A percentile compares a stretch with the other conserved stretches of the same genome.
phyloP scores from a whole-genome alignment of 1,284 basidiomycete genomes.

The Malassezia japonica region DNA sequence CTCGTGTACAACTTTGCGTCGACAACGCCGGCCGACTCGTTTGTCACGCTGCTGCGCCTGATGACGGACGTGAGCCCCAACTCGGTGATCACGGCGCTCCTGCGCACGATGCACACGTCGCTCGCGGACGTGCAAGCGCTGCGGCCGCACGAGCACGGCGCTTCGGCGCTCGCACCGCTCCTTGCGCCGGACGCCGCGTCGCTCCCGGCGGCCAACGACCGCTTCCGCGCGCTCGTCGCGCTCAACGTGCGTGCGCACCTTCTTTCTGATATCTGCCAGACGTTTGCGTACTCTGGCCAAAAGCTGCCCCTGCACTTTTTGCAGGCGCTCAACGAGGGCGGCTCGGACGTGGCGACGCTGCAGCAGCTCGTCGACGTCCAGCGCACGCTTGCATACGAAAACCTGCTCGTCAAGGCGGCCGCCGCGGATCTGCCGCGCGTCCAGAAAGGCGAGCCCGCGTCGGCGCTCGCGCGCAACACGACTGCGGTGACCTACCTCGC shows the following conservation, averaged over 20 bases:
- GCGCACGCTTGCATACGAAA: constrained; percentile 76
- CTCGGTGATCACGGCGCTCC: constrained; percentile 64
- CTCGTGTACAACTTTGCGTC: constrained; percentile 80
- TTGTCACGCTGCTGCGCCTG: constrained; percentile 76
- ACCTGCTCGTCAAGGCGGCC: constrained; percentile 60
- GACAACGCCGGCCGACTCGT: constrained; percentile 68
- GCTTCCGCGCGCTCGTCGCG: constrained; percentile 68
- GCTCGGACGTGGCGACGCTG: constrained; percentile 26
- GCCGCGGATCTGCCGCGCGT: constrained; percentile 18
- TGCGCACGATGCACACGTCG: constrained; percentile 63
- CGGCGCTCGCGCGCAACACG: constrained; percentile 19
- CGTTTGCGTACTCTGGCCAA: constrained; percentile 64
- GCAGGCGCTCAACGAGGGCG: constrained; percentile 61
- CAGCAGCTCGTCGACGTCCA: constrained; percentile 68
- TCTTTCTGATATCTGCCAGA: constrained; percentile 77
- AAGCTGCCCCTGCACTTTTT: constrained; percentile 67
- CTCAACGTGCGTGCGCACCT: constrained; percentile 71
- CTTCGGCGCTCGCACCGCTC: constrained; percentile 9
- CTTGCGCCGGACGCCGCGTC: constrained; percentile 10
- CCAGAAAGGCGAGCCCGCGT: constrained; percentile 12
- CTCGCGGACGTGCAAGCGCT: constrained; percentile 16
- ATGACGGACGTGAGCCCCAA: constrained; percentile 76
- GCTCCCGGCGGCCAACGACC: constrained; percentile 54
- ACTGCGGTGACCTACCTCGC: constrained; percentile 63
- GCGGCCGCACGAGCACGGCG: neutral